phyloP scores from a whole-genome alignment of 1,284 basidiomycete species.

The Xerocomus amazonicus region DNA sequence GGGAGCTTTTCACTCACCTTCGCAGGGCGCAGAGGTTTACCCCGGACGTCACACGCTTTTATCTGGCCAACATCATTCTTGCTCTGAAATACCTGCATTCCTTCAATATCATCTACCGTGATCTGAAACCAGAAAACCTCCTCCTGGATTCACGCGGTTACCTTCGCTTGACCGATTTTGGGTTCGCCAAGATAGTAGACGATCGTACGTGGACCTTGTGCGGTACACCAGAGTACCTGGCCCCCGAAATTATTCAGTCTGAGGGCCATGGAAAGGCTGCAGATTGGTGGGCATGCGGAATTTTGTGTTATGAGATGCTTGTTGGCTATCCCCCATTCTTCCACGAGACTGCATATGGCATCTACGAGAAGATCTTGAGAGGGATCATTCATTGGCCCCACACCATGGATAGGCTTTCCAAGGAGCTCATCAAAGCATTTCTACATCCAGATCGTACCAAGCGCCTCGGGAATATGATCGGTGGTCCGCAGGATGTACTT shows the following conservation, averaged over 20 bases:
- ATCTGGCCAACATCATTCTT: slow-evolving; percentile 94
- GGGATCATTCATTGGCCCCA: slow-evolving; percentile 93
- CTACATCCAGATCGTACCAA: slow-evolving; percentile 92
- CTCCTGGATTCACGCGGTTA: slow-evolving; percentile 94
- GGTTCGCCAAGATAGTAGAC: slow-evolving; percentile 97
- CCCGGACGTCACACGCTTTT: slow-evolving; percentile 97
- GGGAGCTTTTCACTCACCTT: slow-evolving; percentile 93
- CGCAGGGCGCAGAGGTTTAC: slow-evolving; percentile 93
- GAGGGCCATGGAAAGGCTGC: slow-evolving; percentile 98
- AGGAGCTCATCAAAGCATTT: slow-evolving; percentile 78
- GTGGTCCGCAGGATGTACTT: slow-evolving; percentile 88
- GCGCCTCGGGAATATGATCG: slow-evolving; percentile 92
- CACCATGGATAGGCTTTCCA: slow-evolving; percentile 77
- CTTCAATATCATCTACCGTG: slow-evolving; percentile 98
- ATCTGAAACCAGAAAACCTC: slow-evolving; percentile 97
- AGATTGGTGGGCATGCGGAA: slow-evolving; percentile 99
- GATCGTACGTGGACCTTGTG: slow-evolving; percentile 99
- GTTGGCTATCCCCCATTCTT: slow-evolving; percentile 93
- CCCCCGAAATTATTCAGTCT: slow-evolving; percentile 93
- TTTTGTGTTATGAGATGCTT: slow-evolving; percentile 97
- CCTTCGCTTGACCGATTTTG: slow-evolving; percentile 96
- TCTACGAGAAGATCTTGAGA: slow-evolving; percentile 92
- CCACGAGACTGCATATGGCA: slow-evolving; percentile 89
- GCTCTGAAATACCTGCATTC: slow-evolving; percentile 96
- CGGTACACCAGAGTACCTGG: slow-evolving; percentile 96